These are phyloP conservation scores for Vachellia pachyceras DNA, from an alignment of 306 rosid species.

Conservation along the genomic window DNA sequence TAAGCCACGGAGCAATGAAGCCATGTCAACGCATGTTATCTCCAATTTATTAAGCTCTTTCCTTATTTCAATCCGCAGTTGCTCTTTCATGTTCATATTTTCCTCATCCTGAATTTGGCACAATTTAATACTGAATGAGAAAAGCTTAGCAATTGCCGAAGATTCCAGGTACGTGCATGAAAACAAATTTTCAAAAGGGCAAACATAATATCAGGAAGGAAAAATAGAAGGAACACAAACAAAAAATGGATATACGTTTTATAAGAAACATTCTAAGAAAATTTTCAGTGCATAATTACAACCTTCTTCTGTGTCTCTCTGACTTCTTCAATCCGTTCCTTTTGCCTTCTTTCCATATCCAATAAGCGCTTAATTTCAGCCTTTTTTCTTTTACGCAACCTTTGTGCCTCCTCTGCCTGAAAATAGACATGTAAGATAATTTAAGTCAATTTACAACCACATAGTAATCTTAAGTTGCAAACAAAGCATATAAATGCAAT, in stretches of 20 bases:
- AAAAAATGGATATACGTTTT: background rate
- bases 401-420: conserved; percentile 89
- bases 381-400: conserved; percentile 80
- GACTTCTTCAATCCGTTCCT: conserved; percentile 89
- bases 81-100: conserved; percentile 75
- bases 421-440: conserved; percentile 28
- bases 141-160: conserved; percentile 10
- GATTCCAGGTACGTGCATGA: conserved; percentile 14
- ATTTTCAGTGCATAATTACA: conserved; percentile 30
- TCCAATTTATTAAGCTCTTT: conserved; percentile 70
- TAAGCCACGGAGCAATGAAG: conserved; percentile 81
- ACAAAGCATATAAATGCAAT: background rate
- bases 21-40: conserved; percentile 66
- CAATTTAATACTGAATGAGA: conserved; percentile 28
- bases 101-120: conserved; percentile 78
- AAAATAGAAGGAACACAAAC: conserved; percentile 17
- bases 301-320: conserved; percentile 97
- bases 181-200: conserved; percentile 19
- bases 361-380: conserved; percentile 69
- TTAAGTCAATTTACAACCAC: conserved; percentile 23
- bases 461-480: conserved; percentile 12
- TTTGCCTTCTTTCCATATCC: conserved; percentile 85
- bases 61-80: conserved; percentile 72
- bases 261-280: background rate
- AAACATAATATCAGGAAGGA: background rate